Percentiles rank a stretch among this genome's conserved stretches.
Evolutionary conservation across 257 asterid species (phyloP).

Genomic region (Striga asiatica): DNA sequence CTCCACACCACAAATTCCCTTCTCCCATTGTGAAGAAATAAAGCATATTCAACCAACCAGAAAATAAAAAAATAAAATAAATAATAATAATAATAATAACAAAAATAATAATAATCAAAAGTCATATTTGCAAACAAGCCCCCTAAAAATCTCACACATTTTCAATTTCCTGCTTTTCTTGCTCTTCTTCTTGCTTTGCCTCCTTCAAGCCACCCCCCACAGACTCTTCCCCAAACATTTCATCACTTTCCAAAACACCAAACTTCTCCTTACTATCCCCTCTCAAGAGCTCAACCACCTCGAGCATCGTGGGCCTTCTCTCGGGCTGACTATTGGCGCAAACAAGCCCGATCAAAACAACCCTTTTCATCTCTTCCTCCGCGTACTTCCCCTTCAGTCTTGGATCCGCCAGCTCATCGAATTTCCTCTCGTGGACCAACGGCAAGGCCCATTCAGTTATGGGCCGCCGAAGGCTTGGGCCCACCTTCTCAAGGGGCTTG

Average conservation of each 20-base stretch:
- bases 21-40: too few relatives aligned
- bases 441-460: constrained; percentile 87
- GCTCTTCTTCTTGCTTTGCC: constrained; percentile 38
- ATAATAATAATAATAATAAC: too few relatives aligned
- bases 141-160: constrained; percentile 20
- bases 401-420: constrained; percentile 55
- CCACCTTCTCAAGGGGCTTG: constrained; percentile 68
- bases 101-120: too few relatives aligned
- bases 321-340: constrained; percentile 57
- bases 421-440: constrained; percentile 45
- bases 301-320: constrained; percentile 76
- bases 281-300: constrained; percentile 62
- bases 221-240: constrained; percentile 39
- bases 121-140: too few relatives aligned
- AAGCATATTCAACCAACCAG: too few relatives aligned
- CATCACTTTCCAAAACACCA: constrained; percentile 52
- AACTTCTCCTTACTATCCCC: constrained; percentile 58
- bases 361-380: constrained; percentile 74
- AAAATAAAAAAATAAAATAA: too few relatives aligned
- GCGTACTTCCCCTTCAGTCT: constrained; percentile 49
- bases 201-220: constrained; percentile 32
- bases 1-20: too few relatives aligned
- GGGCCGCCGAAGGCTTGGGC: constrained; percentile 33
- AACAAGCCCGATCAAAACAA: constrained; percentile 51
- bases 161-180: constrained; percentile 43